Evolutionary conservation across 2,329 filamentous ascomycete species (phyloP), one percentile per base, ranked within the genome.

Genomic region (Penicillium sp.): DNA sequence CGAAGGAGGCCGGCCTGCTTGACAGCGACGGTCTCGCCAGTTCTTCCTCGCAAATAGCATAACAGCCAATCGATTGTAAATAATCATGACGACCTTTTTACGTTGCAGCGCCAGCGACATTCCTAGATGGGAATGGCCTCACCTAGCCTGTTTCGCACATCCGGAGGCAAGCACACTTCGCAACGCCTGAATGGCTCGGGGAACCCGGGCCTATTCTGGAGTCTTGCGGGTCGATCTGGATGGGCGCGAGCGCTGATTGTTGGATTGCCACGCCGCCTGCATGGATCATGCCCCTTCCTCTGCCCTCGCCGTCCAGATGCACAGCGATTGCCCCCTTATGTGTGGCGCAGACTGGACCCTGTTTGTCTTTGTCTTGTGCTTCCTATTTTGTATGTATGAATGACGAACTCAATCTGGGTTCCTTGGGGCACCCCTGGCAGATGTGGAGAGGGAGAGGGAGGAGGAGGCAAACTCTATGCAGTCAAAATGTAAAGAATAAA

Each of bases 1-100:
- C 97, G 61, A 93, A 89, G 78, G 93, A 99, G 79, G 91, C 94
- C 4, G 93, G 93, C 41, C 80, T 99, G 60, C 77, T 89, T 57
- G 81, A 83, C 46, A 71, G 69, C 54, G 79, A 82, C 46, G 75
- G 73, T 46, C 52, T 59, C 47, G 55, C 70, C 65, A 60, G 53
- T 58, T 61, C 63, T 49, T 63, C 63, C 50, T 61, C 63, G 6
- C 58, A 59, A 55, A 55, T 57, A 55, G 43, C 50, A 19, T 62
- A 61, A 51, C 56, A 46, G 4, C 36, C 50, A 61, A 59, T 54
- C 53, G 54, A 50, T 44, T 36, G 46, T 56, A 56, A 50, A 57
- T 50, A 58, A 57, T 54, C 49, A 40, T 24, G 53, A 54, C 51
- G 24, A 50, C 40, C 58, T 58, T 54, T 36, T 37, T 49, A 51